A percentile compares a stretch with the other conserved stretches of the same genome.
phyloP scores from a whole-genome alignment of 768 basidiomycete species.

The Lactarius vividus region DNA sequence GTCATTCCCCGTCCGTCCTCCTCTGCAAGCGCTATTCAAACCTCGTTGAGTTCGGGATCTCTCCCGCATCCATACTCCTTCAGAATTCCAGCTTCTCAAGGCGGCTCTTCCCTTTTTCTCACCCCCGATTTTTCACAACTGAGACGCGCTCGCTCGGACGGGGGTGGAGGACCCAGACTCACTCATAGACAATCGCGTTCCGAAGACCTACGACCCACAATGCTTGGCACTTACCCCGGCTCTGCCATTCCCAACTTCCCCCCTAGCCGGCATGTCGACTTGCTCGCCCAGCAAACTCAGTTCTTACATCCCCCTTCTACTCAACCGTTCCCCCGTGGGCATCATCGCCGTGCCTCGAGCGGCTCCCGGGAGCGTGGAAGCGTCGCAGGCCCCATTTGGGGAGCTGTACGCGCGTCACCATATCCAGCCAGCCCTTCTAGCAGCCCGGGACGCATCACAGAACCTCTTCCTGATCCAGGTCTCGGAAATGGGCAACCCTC shows the following conservation, averaged over 20 bases:
- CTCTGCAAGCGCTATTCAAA: constrained; percentile 25
- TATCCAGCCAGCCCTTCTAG: constrained; percentile 24
- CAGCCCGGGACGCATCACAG: constrained; percentile 16
- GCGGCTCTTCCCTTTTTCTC: constrained; percentile 30
- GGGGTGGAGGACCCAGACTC: constrained; percentile 32
- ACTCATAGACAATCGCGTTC: constrained; percentile 52
- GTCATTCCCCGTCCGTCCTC: constrained; percentile 21
- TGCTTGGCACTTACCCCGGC: constrained; percentile 33
- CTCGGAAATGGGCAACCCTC: constrained; percentile 5
- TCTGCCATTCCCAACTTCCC: constrained; percentile 27
- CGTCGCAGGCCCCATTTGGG: constrained; percentile 22
- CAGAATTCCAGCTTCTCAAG: constrained; percentile 18
- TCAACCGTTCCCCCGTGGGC: constrained; percentile 40
- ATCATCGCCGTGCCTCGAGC: constrained; percentile 43
- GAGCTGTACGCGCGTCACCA: constrained; percentile 25
- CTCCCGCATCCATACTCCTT: constrained; percentile 24
- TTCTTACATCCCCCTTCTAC: constrained; percentile 43
- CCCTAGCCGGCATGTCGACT: constrained; percentile 42
- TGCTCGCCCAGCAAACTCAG: constrained; percentile 37
- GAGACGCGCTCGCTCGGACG: constrained; percentile 53
- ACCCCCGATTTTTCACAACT: constrained; percentile 38
- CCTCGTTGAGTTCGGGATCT: constrained; percentile 20
- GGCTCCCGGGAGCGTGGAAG: constrained; percentile 38
- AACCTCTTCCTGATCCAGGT: constrained; percentile 48
- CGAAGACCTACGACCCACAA: constrained; percentile 52